A percentile compares a stretch with the other conserved stretches of the same genome.
Evolutionary conservation across 2,329 filamentous ascomycete genomes (phyloP).

Genomic region (Coniochaeta sp.): DNA sequence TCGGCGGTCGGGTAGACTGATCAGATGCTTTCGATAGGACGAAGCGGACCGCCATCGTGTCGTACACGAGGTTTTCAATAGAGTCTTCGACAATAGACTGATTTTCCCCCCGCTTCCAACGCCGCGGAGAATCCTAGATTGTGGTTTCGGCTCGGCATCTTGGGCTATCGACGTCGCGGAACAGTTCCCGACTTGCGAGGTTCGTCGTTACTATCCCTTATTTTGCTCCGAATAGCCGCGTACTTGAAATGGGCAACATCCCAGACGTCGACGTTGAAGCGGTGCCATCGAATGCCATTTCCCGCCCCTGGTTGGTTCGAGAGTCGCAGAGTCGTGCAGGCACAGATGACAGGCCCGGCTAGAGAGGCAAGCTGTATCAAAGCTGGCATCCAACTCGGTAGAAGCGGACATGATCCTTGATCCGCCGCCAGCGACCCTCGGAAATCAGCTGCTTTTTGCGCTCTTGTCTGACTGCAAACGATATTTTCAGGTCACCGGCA

Average conservation of each 20-base stretch:
- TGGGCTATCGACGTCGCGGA: conserved; percentile 66
- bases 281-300: not conserved
- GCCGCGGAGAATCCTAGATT: conserved; percentile 58
- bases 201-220: conserved; percentile 23
- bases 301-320: not conserved
- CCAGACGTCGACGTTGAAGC: not conserved
- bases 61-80: conserved; percentile 55
- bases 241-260: not conserved
- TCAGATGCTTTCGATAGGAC: conserved; percentile 37
- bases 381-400: not conserved
- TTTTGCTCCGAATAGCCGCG: conserved; percentile 6
- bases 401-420: conserved; percentile 3
- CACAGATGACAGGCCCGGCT: not conserved
- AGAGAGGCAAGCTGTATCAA: not conserved
- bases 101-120: conserved; percentile 61
- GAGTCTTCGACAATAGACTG: conserved; percentile 58
- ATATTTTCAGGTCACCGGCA: conserved; percentile 53
- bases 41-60: conserved; percentile 59
- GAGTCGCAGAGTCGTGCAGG: not conserved
- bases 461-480: not conserved
- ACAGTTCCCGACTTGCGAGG: conserved; percentile 57
- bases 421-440: not conserved
- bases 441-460: not conserved
- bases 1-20: not conserved
- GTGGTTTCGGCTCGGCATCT: conserved; percentile 62